Evolutionary conservation across 208 protist genomes (phyloP).

Genomic region (Acanthamoeba royreba): DNA sequence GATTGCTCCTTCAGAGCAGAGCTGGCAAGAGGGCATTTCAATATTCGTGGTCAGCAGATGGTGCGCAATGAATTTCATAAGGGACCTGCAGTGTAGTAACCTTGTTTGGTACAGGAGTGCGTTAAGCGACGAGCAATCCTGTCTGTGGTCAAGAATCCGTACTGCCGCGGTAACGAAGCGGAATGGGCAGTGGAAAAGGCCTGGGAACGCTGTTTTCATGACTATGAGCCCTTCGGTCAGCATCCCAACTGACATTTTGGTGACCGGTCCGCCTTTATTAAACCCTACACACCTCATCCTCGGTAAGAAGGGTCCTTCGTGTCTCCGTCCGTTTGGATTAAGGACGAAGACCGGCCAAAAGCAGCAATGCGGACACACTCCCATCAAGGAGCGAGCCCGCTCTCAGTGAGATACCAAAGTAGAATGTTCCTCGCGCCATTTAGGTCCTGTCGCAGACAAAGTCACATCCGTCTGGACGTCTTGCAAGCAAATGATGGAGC

Average conservation of each 20-base stretch:
- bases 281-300: too few relatives aligned
- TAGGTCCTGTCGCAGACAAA: too few relatives aligned
- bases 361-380: too few relatives aligned
- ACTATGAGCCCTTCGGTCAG: constrained; percentile 23
- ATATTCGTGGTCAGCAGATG: background rate
- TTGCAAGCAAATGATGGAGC: too few relatives aligned
- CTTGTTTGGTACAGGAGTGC: background rate
- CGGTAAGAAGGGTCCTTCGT: too few relatives aligned
- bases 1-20: constrained; percentile 55
- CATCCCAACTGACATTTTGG: background rate
- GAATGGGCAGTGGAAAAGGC: background rate
- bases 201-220: background rate
- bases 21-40: background rate
- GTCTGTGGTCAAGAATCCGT: constrained; percentile 57
- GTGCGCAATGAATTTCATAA: background rate
- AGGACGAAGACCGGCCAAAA: too few relatives aligned
- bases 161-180: background rate
- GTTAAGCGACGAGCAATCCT: constrained; percentile 52
- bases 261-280: background rate
- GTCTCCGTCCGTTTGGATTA: too few relatives aligned
- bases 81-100: background rate
- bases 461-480: too few relatives aligned
- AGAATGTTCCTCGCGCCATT: too few relatives aligned
- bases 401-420: too few relatives aligned
- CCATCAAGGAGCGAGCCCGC: too few relatives aligned